Evolutionary conservation across 1,284 basidiomycete genomes (phyloP), one percentile per base, ranked within the genome.

Genomic region (Agaricales sp.): DNA sequence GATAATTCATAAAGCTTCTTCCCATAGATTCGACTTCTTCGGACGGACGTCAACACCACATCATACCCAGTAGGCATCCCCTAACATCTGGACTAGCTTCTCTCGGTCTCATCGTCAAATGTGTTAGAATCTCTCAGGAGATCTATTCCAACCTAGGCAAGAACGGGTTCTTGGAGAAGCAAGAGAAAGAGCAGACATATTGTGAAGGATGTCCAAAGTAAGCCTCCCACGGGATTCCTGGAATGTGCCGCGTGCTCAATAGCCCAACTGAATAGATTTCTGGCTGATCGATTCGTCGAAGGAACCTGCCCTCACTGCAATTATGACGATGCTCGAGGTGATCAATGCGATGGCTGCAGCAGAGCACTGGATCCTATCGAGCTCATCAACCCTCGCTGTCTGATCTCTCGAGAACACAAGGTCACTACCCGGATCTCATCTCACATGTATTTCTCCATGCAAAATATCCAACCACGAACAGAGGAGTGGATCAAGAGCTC

Each of bases 331-430:
- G 96, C 95, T 35, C 87, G 96, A 44, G 96, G 96, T 8, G 96
- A 99, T 66, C 96, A 99, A 73, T 99, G 96, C 67, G 96, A 99
- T 66, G 77, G 83, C 52, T 99, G 96, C 62, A 82, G 87, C 39
- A 80, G 92, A 55, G 96, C 95, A 4, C 79, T 96, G 48, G 95
- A 96, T 53, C 90, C 93, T 1, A 80, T 95, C 52, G 93, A 97
- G 59, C 80, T 99, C 53, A 78, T 96, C 66, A 85, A 94, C 59
- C 96, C 96, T n/a, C 82, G 92, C 30, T 99, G 96, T 67, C 84
- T 96, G 56, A 75, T 97, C 58, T 75, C 90, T 64, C 86, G 82
- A 61, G 73, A 76, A 0, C 96, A 98, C 63, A 75, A 68, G 49
- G 78, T 95, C 39, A 78, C 80, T 4, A 80, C 85, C 21, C 76